Evolutionary conservation across 768 basidiomycete species (phyloP).

Genomic region (Tephrocybe rancida): DNA sequence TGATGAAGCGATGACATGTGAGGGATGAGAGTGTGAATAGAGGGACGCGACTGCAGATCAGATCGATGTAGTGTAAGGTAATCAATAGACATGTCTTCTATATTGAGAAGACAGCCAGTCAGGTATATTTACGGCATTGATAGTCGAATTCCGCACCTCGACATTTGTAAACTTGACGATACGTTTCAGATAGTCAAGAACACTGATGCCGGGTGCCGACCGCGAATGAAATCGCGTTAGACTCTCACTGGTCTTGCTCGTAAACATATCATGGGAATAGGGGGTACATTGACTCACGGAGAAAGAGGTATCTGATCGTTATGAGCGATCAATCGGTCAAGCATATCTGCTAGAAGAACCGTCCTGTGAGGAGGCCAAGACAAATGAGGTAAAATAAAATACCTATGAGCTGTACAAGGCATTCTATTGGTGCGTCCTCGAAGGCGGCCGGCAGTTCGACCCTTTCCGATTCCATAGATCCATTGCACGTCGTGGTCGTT

Average conservation of each 20-base stretch:
- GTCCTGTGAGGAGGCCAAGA: constrained; percentile 13
- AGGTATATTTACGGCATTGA: neutral
- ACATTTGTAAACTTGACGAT: constrained; percentile 96
- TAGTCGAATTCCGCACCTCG: constrained; percentile 64
- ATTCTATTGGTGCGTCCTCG: constrained; percentile 81
- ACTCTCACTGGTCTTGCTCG: constrained; percentile 60
- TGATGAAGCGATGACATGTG: constrained; percentile 97
- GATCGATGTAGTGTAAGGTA: constrained; percentile 89
- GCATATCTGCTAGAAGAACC: constrained; percentile 85
- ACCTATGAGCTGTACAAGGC: constrained; percentile 90
- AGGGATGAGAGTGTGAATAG: constrained; percentile 93
- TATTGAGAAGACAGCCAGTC: constrained; percentile 1
- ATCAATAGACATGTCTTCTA: constrained; percentile 83
- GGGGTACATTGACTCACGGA: constrained; percentile 55
- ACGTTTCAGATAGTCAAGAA: constrained; percentile 91
- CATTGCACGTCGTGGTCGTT: constrained; percentile 62
- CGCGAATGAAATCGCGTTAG: constrained; percentile 97
- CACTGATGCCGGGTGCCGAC: constrained; percentile 82
- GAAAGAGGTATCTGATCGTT: constrained; percentile 95
- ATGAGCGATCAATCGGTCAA: constrained; percentile 90
- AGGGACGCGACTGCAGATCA: constrained; percentile 86
- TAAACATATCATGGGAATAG: constrained; percentile 15
- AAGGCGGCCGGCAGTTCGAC: constrained; percentile 83
- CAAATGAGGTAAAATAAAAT: constrained; percentile 21
- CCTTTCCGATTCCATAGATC: constrained; percentile 81